Base-by-base conservation (phyloP, 495 filamentous ascomycete species). In the Penicillium samsonianum region DNA sequence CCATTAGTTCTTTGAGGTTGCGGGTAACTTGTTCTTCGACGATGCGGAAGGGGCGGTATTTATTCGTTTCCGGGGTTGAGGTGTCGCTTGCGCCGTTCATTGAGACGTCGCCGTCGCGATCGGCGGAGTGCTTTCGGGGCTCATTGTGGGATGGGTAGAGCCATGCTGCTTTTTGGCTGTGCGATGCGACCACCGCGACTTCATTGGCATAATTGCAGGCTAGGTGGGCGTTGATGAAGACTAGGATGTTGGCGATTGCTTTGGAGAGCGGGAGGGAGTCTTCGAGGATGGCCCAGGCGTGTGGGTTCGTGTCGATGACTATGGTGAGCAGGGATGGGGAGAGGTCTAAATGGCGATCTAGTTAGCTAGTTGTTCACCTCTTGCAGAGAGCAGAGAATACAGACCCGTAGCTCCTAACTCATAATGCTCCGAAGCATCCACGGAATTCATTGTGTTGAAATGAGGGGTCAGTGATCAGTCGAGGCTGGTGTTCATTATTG, bases 191-290 rank as follows among this genome's bases (percentile, higher is more conserved):
- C n/a, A 98, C 82, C 46, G 91, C 91, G 41, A 98, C 88, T 70
- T 90, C 87, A 73, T 96, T 98, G 50, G 90, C 86, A 72, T 95
- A 89, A 75, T 90, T 92, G 74, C 90, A 90, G 59, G 94, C 89
- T 6, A 98, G 82, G 68, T 98, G 94, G 55, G 92, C 90, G 69
- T 98, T 96, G 71, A 97, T 86, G 76, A 97, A 97, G 78, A 98
- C 87, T 66, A 96, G 87, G 59, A 98, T 82, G 77, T 91, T 94
- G 50, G 95, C 87, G 55, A 98, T 78, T 53, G 89, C 91, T 63
- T 88, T 87, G 51, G 88, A 85, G 58, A 98, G 82, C 30, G 94
- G 83, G n/a, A 98, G 88, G 5, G 82, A 84, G 57, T 85, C 72
- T 60, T 84, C 73, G 55, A 98, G 82, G 46, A 89, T 79, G 4